These are phyloP conservation scores for Maudiozyma humilis DNA, from an alignment of 1,139 yeast genomes.

Conservation along the genomic window DNA sequence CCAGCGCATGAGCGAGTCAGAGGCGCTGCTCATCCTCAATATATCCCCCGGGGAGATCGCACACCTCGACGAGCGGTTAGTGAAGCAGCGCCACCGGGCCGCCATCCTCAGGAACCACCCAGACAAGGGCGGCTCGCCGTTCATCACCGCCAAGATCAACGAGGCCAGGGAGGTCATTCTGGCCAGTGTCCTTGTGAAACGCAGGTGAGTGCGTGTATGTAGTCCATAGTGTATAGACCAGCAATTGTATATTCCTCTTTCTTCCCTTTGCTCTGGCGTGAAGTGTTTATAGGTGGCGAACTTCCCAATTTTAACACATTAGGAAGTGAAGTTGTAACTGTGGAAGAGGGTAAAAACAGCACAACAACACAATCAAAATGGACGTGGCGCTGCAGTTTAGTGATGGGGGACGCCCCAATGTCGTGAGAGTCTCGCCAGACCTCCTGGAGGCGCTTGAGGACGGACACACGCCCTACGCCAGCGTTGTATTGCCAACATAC, in stretches of 20 bases:
- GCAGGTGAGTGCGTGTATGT: slow-evolving; percentile 8
- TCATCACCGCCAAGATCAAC: slow-evolving; percentile 86
- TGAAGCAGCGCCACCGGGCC: slow-evolving; percentile 82
- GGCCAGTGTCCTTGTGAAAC: slow-evolving; percentile 20
- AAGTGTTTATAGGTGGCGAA: neutral
- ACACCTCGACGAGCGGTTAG: slow-evolving; percentile 54
- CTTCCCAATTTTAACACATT: neutral
- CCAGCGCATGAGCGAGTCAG: slow-evolving; percentile 75
- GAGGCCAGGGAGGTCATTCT: slow-evolving; percentile 50
- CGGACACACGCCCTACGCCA: slow-evolving; percentile 9
- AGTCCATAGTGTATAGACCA: neutral
- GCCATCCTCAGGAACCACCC: slow-evolving; percentile 93
- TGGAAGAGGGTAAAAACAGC: neutral
- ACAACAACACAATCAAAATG: neutral
- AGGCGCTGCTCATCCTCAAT: slow-evolving; percentile 71
- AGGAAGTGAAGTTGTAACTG: neutral
- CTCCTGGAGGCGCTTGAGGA: slow-evolving; percentile 4
- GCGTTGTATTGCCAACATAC: slow-evolving; percentile 14
- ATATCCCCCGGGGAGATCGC: slow-evolving; percentile 41
- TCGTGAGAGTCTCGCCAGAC: slow-evolving; percentile 10
- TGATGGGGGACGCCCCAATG: slow-evolving; percentile 5
- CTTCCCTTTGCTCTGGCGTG: too few species aligned
- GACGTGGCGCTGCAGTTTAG: slow-evolving; percentile 6
- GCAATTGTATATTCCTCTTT: neutral
- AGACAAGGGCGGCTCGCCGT: slow-evolving; percentile 96